Conservation (phyloP, 192 early-diverging fungal species). For the Mortierella alpina region DNA sequence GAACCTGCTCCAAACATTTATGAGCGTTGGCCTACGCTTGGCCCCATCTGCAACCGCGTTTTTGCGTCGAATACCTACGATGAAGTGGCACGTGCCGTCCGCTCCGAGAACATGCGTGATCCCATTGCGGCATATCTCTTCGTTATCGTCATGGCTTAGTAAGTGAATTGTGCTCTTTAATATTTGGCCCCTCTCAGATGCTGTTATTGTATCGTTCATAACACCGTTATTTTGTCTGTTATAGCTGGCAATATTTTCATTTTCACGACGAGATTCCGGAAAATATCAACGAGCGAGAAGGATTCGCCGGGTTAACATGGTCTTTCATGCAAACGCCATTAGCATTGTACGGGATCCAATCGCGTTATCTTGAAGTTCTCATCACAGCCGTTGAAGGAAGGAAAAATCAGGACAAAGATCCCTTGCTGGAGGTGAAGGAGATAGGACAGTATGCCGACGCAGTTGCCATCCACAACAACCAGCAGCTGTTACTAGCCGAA, state of each 20-base stretch:
- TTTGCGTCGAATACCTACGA: background rate
- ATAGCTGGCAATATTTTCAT: no score
- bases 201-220: no score
- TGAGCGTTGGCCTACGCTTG: conserved; percentile 6
- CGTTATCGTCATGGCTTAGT: conserved; percentile 7
- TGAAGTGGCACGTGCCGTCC: conserved; percentile 6
- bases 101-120: conserved; percentile 16
- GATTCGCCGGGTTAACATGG: conserved; percentile 4
- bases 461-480: conserved; percentile 4
- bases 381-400: background rate
- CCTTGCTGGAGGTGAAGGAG: background rate
- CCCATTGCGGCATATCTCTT: conserved; percentile 1
- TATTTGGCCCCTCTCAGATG: no score
- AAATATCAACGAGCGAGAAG: conserved; percentile 8
- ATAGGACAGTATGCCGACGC: conserved; percentile 1
- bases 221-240: no score
- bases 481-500: conserved; percentile 8
- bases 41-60: background rate
- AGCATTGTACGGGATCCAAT: background rate
- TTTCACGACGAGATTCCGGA: background rate
- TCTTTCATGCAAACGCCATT: background rate
- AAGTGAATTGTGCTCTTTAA: background rate
- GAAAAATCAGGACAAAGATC: conserved; percentile 11
- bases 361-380: background rate
- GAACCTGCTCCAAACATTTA: conserved; percentile 2